Conservation (phyloP, 2,329 filamentous ascomycete genomes). For the Neurospora crassa region DNA sequence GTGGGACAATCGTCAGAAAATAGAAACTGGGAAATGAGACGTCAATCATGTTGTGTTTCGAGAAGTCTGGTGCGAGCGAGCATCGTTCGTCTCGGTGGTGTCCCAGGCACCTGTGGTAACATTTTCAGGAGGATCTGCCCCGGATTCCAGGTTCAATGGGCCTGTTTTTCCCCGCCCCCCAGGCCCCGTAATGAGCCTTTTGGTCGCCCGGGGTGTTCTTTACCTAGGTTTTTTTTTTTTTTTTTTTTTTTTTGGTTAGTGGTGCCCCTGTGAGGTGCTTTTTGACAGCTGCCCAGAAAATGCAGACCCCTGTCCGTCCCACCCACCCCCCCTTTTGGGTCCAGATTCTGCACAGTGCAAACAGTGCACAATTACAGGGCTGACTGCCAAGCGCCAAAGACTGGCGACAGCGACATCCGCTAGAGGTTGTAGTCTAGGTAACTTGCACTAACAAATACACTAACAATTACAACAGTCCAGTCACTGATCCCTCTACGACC, state of each 20-base stretch:
- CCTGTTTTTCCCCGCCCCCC: neutral
- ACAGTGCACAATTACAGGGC: neutral
- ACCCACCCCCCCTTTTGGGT: neutral
- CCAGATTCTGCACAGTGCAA: neutral
- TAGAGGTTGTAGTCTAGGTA: neutral
- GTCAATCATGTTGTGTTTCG: neutral
- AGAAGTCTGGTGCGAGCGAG: neutral
- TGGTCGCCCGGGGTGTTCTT: too few species aligned
- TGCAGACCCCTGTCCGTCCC: neutral
- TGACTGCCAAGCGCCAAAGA: neutral
- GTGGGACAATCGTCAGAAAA: neutral
- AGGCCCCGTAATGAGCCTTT: too few species aligned
- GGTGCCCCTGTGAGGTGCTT: neutral
- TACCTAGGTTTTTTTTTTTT: too few species aligned
- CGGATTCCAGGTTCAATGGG: neutral
- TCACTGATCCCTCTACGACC: neutral
- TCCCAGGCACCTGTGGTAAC: neutral
- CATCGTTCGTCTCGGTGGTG: neutral
- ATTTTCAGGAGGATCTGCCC: neutral
- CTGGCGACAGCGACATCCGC: neutral
- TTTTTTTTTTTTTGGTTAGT: too few species aligned
- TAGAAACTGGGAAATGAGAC: neutral
- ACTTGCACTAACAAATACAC: neutral
- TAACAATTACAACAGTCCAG: neutral
- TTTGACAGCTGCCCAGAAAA: neutral